These are phyloP conservation scores for Diplodia mutila DNA, from an alignment of 2,329 filamentous ascomycete genomes.

Conservation along the genomic window DNA sequence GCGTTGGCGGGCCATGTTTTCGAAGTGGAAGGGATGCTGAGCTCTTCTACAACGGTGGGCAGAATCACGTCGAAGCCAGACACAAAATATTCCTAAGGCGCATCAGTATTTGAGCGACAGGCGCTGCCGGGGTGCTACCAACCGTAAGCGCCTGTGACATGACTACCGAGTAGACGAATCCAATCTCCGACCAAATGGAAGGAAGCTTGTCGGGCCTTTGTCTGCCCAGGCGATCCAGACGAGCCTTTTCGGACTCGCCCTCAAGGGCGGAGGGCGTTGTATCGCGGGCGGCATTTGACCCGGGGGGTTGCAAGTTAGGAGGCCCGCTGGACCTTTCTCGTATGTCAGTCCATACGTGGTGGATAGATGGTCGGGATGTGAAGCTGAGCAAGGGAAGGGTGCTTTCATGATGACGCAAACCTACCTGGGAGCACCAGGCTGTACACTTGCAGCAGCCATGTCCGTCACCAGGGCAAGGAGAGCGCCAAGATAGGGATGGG, in stretches of 20 bases:
- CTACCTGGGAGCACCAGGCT: neutral
- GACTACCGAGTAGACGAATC: constrained; percentile 58
- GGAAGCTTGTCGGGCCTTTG: constrained; percentile 59
- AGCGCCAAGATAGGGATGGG: neutral
- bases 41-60: constrained; percentile 63
- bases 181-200: constrained; percentile 55
- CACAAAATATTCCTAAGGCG: constrained; percentile 68
- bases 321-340: neutral
- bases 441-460: neutral
- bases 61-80: constrained; percentile 74
- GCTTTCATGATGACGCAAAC: neutral
- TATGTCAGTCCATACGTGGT: neutral
- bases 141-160: constrained; percentile 36
- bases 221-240: constrained; percentile 61
- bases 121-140: neutral
- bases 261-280: constrained; percentile 1
- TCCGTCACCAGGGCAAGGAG: neutral
- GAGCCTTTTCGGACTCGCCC: constrained; percentile 20
- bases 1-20: constrained; percentile 58
- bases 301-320: neutral
- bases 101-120: neutral
- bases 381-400: neutral
- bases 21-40: constrained; percentile 68
- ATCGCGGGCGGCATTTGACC: neutral
- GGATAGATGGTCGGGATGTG: no score